phyloP scores from a whole-genome alignment of 768 basidiomycete genomes.

The Pisolithus albus region DNA sequence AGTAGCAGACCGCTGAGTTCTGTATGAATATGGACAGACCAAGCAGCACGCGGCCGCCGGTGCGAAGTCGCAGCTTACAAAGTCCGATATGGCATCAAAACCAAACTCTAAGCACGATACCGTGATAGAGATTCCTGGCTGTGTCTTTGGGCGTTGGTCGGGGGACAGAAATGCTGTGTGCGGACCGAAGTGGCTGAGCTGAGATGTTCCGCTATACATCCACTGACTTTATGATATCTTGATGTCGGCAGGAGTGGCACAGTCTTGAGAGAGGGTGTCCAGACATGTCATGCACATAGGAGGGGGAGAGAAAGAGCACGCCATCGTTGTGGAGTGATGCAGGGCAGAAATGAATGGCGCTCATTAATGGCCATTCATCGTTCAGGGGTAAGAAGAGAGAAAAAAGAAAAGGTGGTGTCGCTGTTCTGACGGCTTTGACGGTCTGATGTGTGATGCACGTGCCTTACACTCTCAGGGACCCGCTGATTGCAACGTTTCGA shows the following conservation, averaged over 20 bases:
- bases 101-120: neutral
- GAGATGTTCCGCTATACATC: neutral
- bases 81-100: neutral
- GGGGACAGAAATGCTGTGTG: neutral
- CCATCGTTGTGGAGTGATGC: neutral
- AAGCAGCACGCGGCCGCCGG: neutral
- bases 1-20: neutral
- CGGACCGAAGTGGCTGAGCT: no score
- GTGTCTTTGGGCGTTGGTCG: neutral
- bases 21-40: neutral
- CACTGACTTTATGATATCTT: neutral
- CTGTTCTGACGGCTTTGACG: neutral
- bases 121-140: neutral
- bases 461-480: neutral
- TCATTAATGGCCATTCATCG: neutral
- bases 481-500: neutral
- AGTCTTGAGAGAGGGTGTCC: neutral
- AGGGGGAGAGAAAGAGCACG: neutral
- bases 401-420: neutral
- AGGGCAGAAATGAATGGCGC: neutral
- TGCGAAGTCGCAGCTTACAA: neutral
- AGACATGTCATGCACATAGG: neutral
- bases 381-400: neutral
- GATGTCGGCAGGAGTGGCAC: neutral
- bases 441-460: neutral